These are phyloP conservation scores for Thuidium tamariscinum DNA, from an alignment of 225 moss, liverwort and hornwort genomes.

Conservation along the genomic window DNA sequence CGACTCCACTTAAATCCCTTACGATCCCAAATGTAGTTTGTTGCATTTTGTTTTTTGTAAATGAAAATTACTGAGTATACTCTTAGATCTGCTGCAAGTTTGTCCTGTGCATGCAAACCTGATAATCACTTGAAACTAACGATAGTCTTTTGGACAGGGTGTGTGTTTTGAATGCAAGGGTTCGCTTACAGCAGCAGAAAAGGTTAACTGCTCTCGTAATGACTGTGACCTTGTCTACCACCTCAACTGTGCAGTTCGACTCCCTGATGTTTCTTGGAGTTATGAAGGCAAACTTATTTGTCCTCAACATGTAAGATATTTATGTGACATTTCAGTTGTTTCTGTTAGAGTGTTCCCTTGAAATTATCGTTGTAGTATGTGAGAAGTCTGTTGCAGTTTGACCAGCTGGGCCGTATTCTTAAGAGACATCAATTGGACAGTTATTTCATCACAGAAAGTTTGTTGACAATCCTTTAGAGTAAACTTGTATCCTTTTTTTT, in stretches of 20 bases:
- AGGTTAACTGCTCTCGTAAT: slow-evolving; percentile 40
- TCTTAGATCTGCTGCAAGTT: neutral
- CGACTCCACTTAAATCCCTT: neutral
- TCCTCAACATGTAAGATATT: slow-evolving; percentile 58
- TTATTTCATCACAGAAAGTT: neutral
- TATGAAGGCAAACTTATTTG: slow-evolving; percentile 48
- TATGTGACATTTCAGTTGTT: neutral
- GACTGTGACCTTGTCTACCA: slow-evolving; percentile 55
- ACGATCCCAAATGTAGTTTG: neutral
- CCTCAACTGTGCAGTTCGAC: slow-evolving; percentile 33
- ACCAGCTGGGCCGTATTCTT: neutral
- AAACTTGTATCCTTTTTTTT: neutral
- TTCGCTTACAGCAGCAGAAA: slow-evolving; percentile 14
- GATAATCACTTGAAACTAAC: neutral
- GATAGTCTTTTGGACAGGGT: slow-evolving; percentile 1
- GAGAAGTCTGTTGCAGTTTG: neutral
- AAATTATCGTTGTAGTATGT: neutral
- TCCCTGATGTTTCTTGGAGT: slow-evolving; percentile 46
- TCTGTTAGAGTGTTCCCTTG: neutral
- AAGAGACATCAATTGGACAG: neutral
- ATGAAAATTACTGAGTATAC: neutral
- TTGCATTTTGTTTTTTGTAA: neutral
- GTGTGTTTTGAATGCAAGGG: slow-evolving; percentile 35
- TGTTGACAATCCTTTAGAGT: neutral
- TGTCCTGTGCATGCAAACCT: neutral